Base-by-base conservation (phyloP, 805 yeast genomes). In the Spathaspora boniae region DNA sequence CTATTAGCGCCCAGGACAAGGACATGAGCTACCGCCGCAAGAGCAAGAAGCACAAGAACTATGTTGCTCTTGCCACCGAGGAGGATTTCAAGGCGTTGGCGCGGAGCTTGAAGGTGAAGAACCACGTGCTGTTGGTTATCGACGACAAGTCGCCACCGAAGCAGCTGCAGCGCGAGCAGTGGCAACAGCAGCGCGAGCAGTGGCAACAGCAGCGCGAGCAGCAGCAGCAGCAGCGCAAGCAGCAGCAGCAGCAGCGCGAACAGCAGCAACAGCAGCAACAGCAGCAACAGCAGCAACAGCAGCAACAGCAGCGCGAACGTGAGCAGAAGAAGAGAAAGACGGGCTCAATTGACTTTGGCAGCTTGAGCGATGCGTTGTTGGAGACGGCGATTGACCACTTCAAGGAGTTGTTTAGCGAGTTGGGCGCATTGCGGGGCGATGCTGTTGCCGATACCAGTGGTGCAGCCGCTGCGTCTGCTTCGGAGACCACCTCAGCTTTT, bases 41-140 rank as follows among this genome's bases (percentile, higher is more conserved):
- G 42, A 71, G 78, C n/a, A 73, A 70, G 51, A 73, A 67, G 44
- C 56, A 56, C 26, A 62, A 59, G 26, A 46, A 52, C 7, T 74
- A 60, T 42, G 68, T 73, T 9, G 40, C 53, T 4, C 60, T 76
- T 41, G 65, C 55, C 12, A 35, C 58, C 4, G 43, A 27, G 3
- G 55, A 57, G 4, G 80, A 74, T 39, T 75, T 68, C 48, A 58
- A 53, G 31, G 51, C 63, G 16, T 57, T 76, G 37, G 50, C 54
- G 27, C 60, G 78, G 43, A 69, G 78, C 31, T 58, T 76, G 43
- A 55, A 61, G 36, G 78, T 74, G 14, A 74, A 73, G 46, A 65
- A 58, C 38, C 65, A 61, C 38, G 48, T 72, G 33, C 65, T 63
- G 43, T 51, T 76, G 39, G 33, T 47, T 18, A 45, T 58, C 19